Percentiles rank a stretch among this genome's conserved stretches.
These are phyloP conservation scores for Neurospora tetraspora DNA, from an alignment of 495 filamentous ascomycete species.

Conservation along the genomic window DNA sequence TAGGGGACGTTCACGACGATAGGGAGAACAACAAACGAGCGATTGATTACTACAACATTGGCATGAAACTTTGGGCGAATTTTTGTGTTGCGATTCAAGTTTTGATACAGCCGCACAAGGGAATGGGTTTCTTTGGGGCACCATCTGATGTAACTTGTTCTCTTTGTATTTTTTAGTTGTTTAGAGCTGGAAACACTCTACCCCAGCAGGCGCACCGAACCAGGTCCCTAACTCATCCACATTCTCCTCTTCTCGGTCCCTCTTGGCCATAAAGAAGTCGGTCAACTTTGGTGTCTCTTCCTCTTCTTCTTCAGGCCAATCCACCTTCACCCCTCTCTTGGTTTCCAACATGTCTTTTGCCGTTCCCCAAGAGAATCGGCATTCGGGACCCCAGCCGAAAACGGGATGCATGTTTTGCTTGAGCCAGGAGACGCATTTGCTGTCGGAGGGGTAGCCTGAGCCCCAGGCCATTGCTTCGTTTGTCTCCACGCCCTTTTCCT, in stretches of 20 bases:
- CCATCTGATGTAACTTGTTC: not conserved
- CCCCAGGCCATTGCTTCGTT: constrained; percentile 50
- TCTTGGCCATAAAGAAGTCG: constrained; percentile 51
- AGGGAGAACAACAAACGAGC: not conserved
- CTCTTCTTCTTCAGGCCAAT: constrained; percentile 73
- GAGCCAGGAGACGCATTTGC: constrained; percentile 69
- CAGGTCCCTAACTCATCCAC: constrained; percentile 48
- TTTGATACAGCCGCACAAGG: not conserved
- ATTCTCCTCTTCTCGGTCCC: constrained; percentile 30
- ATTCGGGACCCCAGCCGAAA: constrained; percentile 92
- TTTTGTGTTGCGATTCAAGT: not conserved
- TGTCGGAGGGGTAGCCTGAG: constrained; percentile 87
- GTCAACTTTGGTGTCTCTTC: constrained; percentile 56
- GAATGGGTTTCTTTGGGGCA: not conserved
- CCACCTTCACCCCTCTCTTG: constrained; percentile 53
- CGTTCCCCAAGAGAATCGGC: constrained; percentile 90
- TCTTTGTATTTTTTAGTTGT: too few species aligned
- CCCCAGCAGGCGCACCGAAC: constrained; percentile 51
- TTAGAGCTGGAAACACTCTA: constrained; percentile 51
- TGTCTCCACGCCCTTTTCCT: constrained; percentile 11
- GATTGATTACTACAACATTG: not conserved
- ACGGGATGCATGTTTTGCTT: constrained; percentile 79
- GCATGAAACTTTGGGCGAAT: not conserved
- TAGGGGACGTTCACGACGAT: not conserved
- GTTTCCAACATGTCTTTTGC: constrained; percentile 83